Evolutionary conservation across 139 green algal genomes (phyloP), one percentile per base, ranked within the genome.

Genomic region (Chlamydomonas urium): DNA sequence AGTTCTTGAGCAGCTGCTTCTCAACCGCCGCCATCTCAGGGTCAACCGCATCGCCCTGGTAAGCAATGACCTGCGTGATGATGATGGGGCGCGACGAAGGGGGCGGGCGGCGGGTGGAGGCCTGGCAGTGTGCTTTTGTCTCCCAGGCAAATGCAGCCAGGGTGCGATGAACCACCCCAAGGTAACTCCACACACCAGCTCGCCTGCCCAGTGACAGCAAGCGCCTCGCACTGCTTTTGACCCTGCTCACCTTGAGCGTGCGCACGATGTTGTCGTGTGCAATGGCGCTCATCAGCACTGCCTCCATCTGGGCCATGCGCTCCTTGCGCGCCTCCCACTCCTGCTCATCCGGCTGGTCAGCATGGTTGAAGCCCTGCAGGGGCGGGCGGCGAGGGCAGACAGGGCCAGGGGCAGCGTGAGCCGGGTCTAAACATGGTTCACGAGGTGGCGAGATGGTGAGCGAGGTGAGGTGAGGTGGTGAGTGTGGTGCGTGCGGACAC

Each of bases 261-360:
- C 66, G 66, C 29, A 84, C 79, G n/a, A 84, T 81, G 74, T 76
- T 79, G 26, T 71, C 66, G 59, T 84, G 79, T 45, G 79, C 70
- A 24, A 84, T 78, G 0, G 71, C 74, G 2, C 59, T 71, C 79
- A 84, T 84, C 1, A 84, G 74, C 17, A 84, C 72, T 0, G 79
- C 79, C 74, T 84, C 79, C 79, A 84, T 84, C 53, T 84, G 79
- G 1, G 79, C 79, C 79, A 84, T 84, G 34, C 71, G 70, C 38
- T 84, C 79, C 74, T 84, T 84, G 31, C 71, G 70, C 1, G 71
- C 66, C 74, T 81, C 79, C 74, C 79, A 81, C 29, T 84, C 71
- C 42, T 84, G 75, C 47, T 84, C 74, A 66, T 81, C 79, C 2
- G 79, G 71, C 66, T 78, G 33, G 3, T 65, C 31, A 14, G 63